phyloP scores from a whole-genome alignment of 352 stramenopile species.

The Phytophthora pisi region DNA sequence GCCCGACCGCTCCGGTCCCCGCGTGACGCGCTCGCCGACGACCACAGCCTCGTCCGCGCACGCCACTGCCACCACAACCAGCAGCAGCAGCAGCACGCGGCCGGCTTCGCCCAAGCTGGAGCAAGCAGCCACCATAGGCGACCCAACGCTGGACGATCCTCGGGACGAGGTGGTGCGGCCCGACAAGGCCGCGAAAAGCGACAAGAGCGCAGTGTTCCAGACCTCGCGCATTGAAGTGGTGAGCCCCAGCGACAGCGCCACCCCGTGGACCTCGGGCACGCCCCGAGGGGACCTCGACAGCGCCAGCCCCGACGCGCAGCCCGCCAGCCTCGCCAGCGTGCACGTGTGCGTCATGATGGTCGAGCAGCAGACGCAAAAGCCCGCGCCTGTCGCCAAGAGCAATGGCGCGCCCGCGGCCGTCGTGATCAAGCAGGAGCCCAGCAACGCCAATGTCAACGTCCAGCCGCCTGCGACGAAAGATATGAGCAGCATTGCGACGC shows the following conservation, averaged over 20 bases:
- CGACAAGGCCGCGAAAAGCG: conserved; percentile 29
- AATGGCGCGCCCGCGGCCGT: conserved; percentile 4
- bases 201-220: conserved; percentile 43
- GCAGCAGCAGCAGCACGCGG: conserved; percentile 13
- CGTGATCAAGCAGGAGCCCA: conserved; percentile 28
- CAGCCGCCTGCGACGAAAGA: conserved; percentile 2
- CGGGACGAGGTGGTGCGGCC: conserved; percentile 44
- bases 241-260: conserved; percentile 48
- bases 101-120: conserved; percentile 28
- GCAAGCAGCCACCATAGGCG: conserved; percentile 48
- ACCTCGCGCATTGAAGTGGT: conserved; percentile 59
- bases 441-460: not conserved
- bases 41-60: conserved; percentile 1
- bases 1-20: not conserved
- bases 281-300: conserved; percentile 38
- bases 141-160: conserved; percentile 42
- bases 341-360: conserved; percentile 76
- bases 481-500: not conserved
- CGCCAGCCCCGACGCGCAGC: conserved; percentile 13
- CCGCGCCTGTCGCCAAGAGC: conserved; percentile 17
- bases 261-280: conserved; percentile 50
- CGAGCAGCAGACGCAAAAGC: conserved; percentile 45
- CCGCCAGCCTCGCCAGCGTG: conserved; percentile 37
- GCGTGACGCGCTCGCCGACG: conserved; percentile 4
- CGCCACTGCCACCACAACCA: not conserved